Evolutionary conservation across 805 yeast species (phyloP), one percentile per base, ranked within the genome.

Genomic region (Saccharomycopsis microspora): DNA sequence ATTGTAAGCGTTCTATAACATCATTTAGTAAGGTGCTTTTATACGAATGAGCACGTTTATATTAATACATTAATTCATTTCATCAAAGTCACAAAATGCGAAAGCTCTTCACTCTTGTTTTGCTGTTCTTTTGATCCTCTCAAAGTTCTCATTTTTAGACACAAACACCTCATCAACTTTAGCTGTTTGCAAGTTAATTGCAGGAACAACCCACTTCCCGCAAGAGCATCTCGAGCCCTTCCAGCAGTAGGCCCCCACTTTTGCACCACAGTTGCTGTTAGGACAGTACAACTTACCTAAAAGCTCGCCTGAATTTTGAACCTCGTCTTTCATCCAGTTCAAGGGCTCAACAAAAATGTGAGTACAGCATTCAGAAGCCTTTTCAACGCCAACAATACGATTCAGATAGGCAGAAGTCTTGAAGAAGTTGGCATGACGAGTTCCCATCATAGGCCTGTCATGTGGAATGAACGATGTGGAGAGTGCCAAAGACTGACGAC

Each of bases 191-290:
- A 93, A 63, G 61, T 85, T 86, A 51, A 93, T 73, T 1, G 95
- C 94, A 0, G 98, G 98, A 6, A 86, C 75, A 71, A 90, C 81
- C 98, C 98, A 93, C 57, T 77, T 78, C 3, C 97, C 97, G 63
- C 98, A 93, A 49, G 93, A 78, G 63, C 98, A 93, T 57, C 95
- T 69, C 1, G 90, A 78, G 0, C 98, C 98, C 58, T 81, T 85
- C 98, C 98, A 93, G 53, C 81, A 78, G 61, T 88, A 93, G 0
- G 86, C 88, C 9, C 98, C 98, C 2, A 93, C 76, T 65, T 90
- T 93, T 10, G 84, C 70, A 4, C 69, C 68, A 67, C 98, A 93
- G 58, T 81, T 82, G 4, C 27, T 28, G 34, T 52, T 52, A 2
- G 93, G 93, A 62, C 98, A 93, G 7, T 66, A 62, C 41, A 93